These are phyloP conservation scores for Colletotrichum sp. DNA, from an alignment of 2,329 filamentous ascomycete species.

Conservation along the genomic window DNA sequence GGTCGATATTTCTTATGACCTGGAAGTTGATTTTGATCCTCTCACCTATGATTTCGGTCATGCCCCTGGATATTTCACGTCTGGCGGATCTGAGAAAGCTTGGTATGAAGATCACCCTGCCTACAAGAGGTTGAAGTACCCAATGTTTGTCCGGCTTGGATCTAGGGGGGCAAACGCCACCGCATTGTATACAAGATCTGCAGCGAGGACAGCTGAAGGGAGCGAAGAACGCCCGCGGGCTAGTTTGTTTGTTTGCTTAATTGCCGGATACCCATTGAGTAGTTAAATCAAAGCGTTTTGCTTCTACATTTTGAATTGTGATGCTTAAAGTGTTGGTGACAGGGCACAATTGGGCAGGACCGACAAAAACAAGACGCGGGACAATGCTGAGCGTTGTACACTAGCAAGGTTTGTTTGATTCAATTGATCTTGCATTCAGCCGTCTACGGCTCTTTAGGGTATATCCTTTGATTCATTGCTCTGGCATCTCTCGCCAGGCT, in stretches of 20 bases:
- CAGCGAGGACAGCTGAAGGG: not conserved
- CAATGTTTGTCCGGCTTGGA: not conserved
- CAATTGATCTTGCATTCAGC: not conserved
- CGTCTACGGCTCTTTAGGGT: not conserved
- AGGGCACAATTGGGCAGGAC: not conserved
- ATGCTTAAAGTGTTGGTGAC: not conserved
- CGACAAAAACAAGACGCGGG: not conserved
- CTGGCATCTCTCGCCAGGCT: too few relatives aligned
- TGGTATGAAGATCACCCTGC: not conserved
- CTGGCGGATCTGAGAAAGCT: not conserved
- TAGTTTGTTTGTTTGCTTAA: constrained; percentile 15
- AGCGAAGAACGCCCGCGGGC: not conserved
- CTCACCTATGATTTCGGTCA: not conserved
- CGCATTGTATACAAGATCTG: not conserved
- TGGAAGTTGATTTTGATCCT: not conserved
- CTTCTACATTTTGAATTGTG: not conserved
- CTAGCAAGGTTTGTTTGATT: not conserved
- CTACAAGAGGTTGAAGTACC: not conserved
- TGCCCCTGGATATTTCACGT: not conserved
- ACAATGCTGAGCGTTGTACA: not conserved
- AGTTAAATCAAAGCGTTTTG: constrained; percentile 14
- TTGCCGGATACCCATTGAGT: constrained; percentile 22
- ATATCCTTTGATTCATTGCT: not conserved
- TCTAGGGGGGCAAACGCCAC: not conserved
- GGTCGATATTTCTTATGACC: not conserved